Base-by-base conservation (phyloP, 2,329 filamentous ascomycete genomes). In the Emericellopsis cladophorae region DNA sequence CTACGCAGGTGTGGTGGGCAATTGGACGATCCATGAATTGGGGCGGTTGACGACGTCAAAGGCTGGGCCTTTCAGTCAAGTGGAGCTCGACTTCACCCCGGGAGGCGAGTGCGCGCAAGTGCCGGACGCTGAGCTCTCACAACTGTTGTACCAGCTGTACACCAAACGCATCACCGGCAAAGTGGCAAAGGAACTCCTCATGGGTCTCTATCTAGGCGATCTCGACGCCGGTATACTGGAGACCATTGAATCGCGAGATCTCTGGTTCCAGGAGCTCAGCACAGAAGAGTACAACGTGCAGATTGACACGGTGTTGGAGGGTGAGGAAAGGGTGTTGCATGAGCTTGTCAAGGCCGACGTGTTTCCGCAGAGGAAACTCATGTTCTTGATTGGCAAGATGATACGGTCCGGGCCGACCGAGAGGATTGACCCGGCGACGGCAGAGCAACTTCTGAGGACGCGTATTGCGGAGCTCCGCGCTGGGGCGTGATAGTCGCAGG, bases 21-120 rank as follows among this genome's bases (percentile, higher is more conserved):
- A 81, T 51, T 81, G 76, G 83, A 79, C 84, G 36, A 67, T 88
- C 24, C 83, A 89, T 51, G 83, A 88, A 51, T 68, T 88, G 3
- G 84, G 83, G 7, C 79, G 80, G 2, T 60, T 87, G 10, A 77
- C 74, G 11, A 68, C 74, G 1, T 72, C 75, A 45, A 60, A 64
- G 48, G 52, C 58, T 34, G 49, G 58, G 29, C 46, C 57, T 2
- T 46, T 59, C 14, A 55, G 56, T 14, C 47, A 50, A 5, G 49
- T 54, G 10, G 57, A 62, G 26, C 45, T 61, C n/a, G 36, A 43
- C 5, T 64, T 72, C 44, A 66, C 66, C 0, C 49, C 62, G 2
- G 61, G 68, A 3, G 72, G 72, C 5, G 59, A 68, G 21, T 73
- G 68, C 45, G 43, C 47, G 9, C 61, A 66, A 26, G 60, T 78